A percentile compares a stretch with the other conserved stretches of the same genome.
Conservation (phyloP, 192 early-diverging fungal species). For the Coemansia sp. region DNA sequence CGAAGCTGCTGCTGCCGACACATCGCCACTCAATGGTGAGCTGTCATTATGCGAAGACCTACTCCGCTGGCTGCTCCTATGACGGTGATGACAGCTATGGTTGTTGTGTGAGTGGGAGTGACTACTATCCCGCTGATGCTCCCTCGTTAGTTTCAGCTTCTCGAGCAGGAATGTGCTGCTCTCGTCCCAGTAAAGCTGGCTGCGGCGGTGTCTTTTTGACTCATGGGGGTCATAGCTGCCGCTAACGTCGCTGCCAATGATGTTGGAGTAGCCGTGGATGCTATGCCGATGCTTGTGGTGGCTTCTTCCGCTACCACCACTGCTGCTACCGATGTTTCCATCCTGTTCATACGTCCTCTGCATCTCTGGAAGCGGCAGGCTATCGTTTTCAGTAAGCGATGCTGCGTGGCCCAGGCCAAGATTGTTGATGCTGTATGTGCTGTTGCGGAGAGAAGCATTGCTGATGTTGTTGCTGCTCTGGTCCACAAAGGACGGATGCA, state of each 20-base stretch:
- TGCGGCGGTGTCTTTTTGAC: constrained; percentile 3
- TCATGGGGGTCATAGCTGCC: constrained; percentile 5
- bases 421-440: not conserved
- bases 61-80: not conserved
- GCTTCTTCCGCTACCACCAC: not conserved
- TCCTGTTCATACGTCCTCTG: not conserved
- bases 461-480: not conserved
- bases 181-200: constrained; percentile 1
- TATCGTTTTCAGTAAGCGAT: not conserved
- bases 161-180: constrained; percentile 8
- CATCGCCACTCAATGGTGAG: not conserved
- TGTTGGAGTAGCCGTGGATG: constrained; percentile 1
- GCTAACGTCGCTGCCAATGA: not conserved
- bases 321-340: not conserved
- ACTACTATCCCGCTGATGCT: not conserved
- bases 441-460: not conserved
- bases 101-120: not conserved
- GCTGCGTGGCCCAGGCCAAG: not conserved
- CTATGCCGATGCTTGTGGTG: constrained; percentile 7
- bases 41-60: not conserved
- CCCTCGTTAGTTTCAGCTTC: constrained; percentile 1
- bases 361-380: not conserved
- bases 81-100: constrained; percentile 7
- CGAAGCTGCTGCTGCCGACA: not conserved
- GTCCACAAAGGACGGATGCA: not conserved